Evolutionary conservation across 805 yeast species (phyloP).

Genomic region (Hanseniaspora taiwanica): DNA sequence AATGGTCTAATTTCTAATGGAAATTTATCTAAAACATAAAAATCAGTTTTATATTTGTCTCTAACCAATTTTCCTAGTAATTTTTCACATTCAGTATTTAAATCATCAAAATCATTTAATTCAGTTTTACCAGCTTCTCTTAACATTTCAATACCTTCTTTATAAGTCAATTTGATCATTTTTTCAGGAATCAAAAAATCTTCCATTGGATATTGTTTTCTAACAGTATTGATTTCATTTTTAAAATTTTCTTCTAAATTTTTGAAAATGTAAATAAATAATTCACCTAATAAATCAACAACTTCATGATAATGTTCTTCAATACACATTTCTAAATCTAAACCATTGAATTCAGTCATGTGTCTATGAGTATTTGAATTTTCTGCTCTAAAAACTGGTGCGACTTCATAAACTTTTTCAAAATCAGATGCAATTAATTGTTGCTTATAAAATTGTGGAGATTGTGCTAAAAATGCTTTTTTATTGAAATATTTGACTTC

Average conservation of each 20-base stretch:
- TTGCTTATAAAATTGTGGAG: slow-evolving; percentile 96
- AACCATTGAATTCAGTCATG: slow-evolving; percentile 96
- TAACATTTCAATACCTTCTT: slow-evolving; percentile 80
- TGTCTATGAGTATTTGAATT: slow-evolving; percentile 98
- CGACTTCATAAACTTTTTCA: slow-evolving; percentile 90
- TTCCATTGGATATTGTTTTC: slow-evolving; percentile 94
- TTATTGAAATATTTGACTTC: slow-evolving; percentile 87
- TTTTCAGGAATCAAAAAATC: slow-evolving; percentile 90
- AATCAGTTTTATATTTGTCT: slow-evolving; percentile 93
- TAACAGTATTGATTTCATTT: slow-evolving; percentile 75
- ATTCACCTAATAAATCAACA: slow-evolving; percentile 43
- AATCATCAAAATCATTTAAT: slow-evolving; percentile 66
- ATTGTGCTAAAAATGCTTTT: slow-evolving; percentile 89
- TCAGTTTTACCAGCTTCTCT: slow-evolving; percentile 79
- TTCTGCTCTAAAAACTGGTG: slow-evolving; percentile 98
- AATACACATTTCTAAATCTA: slow-evolving; percentile 95
- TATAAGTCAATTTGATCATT: slow-evolving; percentile 80
- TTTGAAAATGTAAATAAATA: slow-evolving; percentile 79
- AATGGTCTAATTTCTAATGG: slow-evolving; percentile 95
- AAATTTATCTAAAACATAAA: slow-evolving; percentile 95
- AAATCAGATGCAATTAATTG: slow-evolving; percentile 97
- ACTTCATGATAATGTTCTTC: slow-evolving; percentile 98
- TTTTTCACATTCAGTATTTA: slow-evolving; percentile 90
- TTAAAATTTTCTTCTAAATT: slow-evolving; percentile 71
- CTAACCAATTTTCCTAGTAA: slow-evolving; percentile 81